phyloP scores from a whole-genome alignment of 2,329 filamentous ascomycete genomes.

The Arthrobotrys conoides region DNA sequence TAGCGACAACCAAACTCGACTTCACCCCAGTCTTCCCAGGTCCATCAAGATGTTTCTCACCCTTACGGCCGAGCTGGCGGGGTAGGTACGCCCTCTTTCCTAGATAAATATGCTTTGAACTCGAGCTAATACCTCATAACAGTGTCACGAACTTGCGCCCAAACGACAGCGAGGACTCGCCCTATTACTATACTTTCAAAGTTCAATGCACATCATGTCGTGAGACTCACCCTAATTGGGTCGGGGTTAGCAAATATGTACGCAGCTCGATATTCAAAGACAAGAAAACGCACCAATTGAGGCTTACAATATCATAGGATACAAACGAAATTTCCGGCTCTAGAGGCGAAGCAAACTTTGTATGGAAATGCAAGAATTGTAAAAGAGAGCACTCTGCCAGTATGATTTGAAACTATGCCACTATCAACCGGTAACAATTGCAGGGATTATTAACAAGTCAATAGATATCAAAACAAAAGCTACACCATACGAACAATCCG shows the following conservation, averaged over 20 bases:
- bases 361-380: slow-evolving; percentile 99
- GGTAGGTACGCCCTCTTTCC: slow-evolving; percentile 23
- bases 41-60: slow-evolving; percentile 53
- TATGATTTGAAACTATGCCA: not conserved
- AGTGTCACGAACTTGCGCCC: slow-evolving; percentile 93
- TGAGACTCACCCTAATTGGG: slow-evolving; percentile 87
- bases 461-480: slow-evolving; percentile 82
- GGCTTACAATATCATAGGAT: slow-evolving; percentile 73
- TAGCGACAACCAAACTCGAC: not conserved
- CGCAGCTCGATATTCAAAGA: slow-evolving; percentile 65
- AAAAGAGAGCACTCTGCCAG: slow-evolving; percentile 69
- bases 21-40: not conserved
- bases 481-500: slow-evolving; percentile 77
- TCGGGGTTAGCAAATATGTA: slow-evolving; percentile 91
- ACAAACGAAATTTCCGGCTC: slow-evolving; percentile 91
- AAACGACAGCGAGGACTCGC: slow-evolving; percentile 81
- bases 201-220: slow-evolving; percentile 98
- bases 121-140: slow-evolving; percentile 26
- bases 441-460: slow-evolving; percentile 74
- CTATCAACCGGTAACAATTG: not conserved
- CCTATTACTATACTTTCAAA: slow-evolving; percentile 98
- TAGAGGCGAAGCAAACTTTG: slow-evolving; percentile 96
- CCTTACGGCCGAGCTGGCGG: slow-evolving; percentile 40
- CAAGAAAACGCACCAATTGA: not conserved
- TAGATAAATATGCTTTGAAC: not conserved